Conservation (phyloP, 192 early-diverging fungal genomes). For the Rhizophlyctis rosea region DNA sequence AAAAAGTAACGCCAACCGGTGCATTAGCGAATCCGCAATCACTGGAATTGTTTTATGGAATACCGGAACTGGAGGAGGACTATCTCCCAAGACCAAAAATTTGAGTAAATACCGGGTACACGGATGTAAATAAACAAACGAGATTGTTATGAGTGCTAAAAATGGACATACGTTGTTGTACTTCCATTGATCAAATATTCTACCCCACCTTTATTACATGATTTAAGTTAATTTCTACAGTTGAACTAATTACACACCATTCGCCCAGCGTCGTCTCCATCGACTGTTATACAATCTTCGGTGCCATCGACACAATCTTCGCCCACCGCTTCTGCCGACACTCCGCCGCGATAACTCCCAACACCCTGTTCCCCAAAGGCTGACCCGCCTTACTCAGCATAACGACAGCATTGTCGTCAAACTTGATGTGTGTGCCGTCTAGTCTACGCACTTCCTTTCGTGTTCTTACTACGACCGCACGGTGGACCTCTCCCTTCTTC, state of each 20-base stretch:
- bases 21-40: constrained; percentile 89
- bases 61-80: constrained; percentile 64
- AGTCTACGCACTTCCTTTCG: constrained; percentile 82
- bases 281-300: constrained; percentile 83
- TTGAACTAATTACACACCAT: too few species aligned
- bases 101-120: too few species aligned
- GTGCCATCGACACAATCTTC: constrained; percentile 91
- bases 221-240: too few species aligned
- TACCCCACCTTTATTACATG: too few species aligned
- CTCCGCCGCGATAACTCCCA: constrained; percentile 88
- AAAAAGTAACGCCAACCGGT: constrained; percentile 71
- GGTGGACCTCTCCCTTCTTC: constrained; percentile 91
- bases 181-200: too few species aligned
- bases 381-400: constrained; percentile 91
- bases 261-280: too few species aligned
- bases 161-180: too few species aligned
- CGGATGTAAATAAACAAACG: too few species aligned
- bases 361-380: constrained; percentile 88
- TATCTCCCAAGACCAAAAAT: constrained; percentile 1
- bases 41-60: constrained; percentile 74
- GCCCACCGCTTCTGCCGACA: constrained; percentile 92
- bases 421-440: constrained; percentile 88
- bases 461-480: constrained; percentile 88
- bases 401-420: constrained; percentile 97
- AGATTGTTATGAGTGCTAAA: too few species aligned